These are phyloP conservation scores for Microthlaspi erraticum DNA, from an alignment of 345 rosid genomes.

Conservation along the genomic window DNA sequence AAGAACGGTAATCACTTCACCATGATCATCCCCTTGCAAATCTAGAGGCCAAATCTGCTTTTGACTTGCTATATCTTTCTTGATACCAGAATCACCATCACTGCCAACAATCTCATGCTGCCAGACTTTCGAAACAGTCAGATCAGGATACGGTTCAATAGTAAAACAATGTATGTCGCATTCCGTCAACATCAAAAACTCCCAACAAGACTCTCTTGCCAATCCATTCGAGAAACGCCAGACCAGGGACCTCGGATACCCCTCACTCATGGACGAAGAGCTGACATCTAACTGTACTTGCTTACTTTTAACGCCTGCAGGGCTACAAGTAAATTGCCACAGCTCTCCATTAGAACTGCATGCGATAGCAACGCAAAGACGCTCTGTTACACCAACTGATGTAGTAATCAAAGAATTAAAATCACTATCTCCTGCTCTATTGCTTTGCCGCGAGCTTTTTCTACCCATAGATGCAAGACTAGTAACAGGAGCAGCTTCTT, in stretches of 20 bases:
- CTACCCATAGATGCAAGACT: conserved; percentile 47
- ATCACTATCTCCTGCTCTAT: conserved; percentile 45
- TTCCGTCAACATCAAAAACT: conserved; percentile 77
- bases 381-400: conserved; percentile 45
- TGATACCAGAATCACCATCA: conserved; percentile 81
- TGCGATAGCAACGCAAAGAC: conserved; percentile 66
- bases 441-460: conserved; percentile 44
- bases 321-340: conserved; percentile 75
- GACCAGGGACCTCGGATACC: conserved; percentile 77
- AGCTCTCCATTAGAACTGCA: conserved; percentile 77
- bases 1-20: conserved; percentile 80
- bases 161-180: conserved; percentile 73
- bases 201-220: conserved; percentile 47
- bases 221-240: conserved; percentile 59
- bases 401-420: conserved; percentile 76
- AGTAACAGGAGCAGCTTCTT: conserved; percentile 51
- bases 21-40: conserved; percentile 76
- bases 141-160: conserved; percentile 52
- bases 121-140: conserved; percentile 67
- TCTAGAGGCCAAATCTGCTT: conserved; percentile 94
- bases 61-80: conserved; percentile 93
- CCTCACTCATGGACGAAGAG: conserved; percentile 56
- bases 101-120: conserved; percentile 76
- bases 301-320: conserved; percentile 48
- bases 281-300: conserved; percentile 50